Evolutionary conservation across 768 basidiomycete genomes (phyloP).

Genomic region (Lactarius vividus): DNA sequence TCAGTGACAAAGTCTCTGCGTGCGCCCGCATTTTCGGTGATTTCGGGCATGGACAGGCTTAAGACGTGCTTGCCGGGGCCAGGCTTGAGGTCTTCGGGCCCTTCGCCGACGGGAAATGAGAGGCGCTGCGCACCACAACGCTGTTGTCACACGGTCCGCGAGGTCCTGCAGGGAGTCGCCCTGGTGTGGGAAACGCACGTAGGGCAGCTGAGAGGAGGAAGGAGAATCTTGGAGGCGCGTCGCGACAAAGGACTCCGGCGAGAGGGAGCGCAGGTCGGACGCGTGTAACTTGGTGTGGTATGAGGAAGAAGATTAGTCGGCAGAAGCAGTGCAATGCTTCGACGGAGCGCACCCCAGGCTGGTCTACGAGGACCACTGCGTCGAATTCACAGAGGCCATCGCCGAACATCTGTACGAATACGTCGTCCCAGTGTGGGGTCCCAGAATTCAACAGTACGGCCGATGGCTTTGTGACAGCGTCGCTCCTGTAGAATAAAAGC

Average conservation of each 20-base stretch:
- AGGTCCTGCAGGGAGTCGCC: conserved; percentile 37
- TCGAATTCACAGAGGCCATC: conserved; percentile 60
- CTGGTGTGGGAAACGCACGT: conserved; percentile 30
- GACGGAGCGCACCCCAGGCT: conserved; percentile 42
- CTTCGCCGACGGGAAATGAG: conserved; percentile 37
- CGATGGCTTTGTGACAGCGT: conserved; percentile 38
- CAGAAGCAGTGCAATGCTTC: too few relatives aligned
- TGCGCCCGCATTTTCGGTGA: conserved; percentile 41
- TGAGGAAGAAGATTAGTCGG: neutral
- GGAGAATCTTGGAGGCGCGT: conserved; percentile 47
- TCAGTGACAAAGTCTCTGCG: conserved; percentile 49
- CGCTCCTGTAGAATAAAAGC: conserved; percentile 40
- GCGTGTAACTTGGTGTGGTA: conserved; percentile 55
- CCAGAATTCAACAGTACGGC: conserved; percentile 4
- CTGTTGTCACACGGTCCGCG: conserved; percentile 43
- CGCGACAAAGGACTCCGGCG: conserved; percentile 49
- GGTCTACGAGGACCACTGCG: too few relatives aligned
- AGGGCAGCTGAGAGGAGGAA: conserved; percentile 54
- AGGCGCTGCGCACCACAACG: conserved; percentile 54
- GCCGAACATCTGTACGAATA: conserved; percentile 47
- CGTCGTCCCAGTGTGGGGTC: conserved; percentile 22
- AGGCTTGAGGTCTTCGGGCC: conserved; percentile 37
- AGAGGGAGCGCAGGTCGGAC: conserved; percentile 66
- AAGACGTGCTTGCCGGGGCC: conserved; percentile 52
- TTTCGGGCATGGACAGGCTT: conserved; percentile 50